These are phyloP conservation scores for Nepenthes mirabilis DNA, from an alignment of 148 eudicot species.

Conservation along the genomic window DNA sequence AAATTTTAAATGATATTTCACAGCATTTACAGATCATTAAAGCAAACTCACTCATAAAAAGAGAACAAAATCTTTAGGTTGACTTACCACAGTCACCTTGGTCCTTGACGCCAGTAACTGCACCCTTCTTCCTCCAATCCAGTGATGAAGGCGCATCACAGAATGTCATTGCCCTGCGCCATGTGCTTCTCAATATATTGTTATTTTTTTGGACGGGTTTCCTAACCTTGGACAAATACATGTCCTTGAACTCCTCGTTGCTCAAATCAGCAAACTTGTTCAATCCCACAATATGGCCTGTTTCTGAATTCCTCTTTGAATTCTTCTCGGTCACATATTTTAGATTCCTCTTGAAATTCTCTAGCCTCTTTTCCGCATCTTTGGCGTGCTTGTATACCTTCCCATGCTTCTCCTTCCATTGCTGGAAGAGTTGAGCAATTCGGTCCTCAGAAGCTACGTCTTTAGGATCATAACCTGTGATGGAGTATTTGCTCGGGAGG, in stretches of 20 bases:
- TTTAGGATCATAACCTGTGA: slow-evolving; percentile 15
- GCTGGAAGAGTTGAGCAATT: slow-evolving; percentile 25
- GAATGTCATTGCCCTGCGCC: slow-evolving; percentile 1
- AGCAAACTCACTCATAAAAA: too few species aligned
- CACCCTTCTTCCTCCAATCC: slow-evolving; percentile 55
- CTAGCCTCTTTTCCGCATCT: slow-evolving; percentile 29
- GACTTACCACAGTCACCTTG: slow-evolving; percentile 46
- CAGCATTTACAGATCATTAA: too few species aligned
- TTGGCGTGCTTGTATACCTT: slow-evolving; percentile 16
- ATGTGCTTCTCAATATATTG: slow-evolving; percentile 2
- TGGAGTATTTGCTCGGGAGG: slow-evolving; percentile 28
- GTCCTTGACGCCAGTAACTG: slow-evolving; percentile 40
- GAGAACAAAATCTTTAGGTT: background rate
- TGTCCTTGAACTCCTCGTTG: slow-evolving; percentile 44
- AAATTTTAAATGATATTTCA: too few species aligned
- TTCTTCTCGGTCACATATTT: slow-evolving; percentile 28
- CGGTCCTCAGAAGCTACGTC: slow-evolving; percentile 22
- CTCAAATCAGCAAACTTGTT: slow-evolving; percentile 67
- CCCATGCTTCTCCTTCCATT: slow-evolving; percentile 42
- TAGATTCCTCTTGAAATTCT: slow-evolving; percentile 34
- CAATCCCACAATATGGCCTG: slow-evolving; percentile 35
- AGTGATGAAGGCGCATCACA: slow-evolving; percentile 43
- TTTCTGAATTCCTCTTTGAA: slow-evolving; percentile 9
- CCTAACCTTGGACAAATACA: slow-evolving; percentile 19
- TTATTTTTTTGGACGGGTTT: slow-evolving; percentile 10